phyloP scores from a whole-genome alignment of 768 basidiomycete species.

The Fibroporia radiculosa region DNA sequence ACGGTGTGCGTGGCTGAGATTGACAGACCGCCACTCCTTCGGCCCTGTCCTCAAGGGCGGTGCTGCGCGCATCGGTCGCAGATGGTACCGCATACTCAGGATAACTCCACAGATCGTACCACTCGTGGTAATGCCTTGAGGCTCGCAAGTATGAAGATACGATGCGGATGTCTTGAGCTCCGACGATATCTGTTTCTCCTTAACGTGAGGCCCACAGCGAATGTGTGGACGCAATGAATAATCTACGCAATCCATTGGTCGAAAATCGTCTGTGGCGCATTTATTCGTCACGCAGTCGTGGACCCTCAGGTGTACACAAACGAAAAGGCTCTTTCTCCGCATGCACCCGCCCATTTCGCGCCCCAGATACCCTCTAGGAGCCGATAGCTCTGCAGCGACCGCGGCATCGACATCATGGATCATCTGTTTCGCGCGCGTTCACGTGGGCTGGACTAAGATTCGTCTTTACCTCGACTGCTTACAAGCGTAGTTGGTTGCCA shows the following conservation, averaged over 20 bases:
- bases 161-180: background rate
- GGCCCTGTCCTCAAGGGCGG: too few species aligned
- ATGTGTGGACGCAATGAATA: background rate
- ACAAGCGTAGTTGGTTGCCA: background rate
- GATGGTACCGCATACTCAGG: too few species aligned
- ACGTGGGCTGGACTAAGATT: background rate
- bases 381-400: background rate
- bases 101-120: too few species aligned
- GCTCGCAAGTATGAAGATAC: background rate
- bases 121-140: constrained; percentile 4
- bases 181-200: too few species aligned
- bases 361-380: background rate
- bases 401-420: background rate
- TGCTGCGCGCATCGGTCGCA: too few species aligned
- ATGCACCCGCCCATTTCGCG: background rate
- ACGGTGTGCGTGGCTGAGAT: too few species aligned
- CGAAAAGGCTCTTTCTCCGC: background rate
- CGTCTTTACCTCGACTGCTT: background rate
- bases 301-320: constrained; percentile 2
- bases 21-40: too few species aligned
- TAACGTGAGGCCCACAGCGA: too few species aligned
- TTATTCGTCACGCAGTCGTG: background rate
- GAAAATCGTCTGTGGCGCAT: background rate
- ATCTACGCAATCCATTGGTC: background rate
- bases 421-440: background rate